Evolutionary conservation across 495 filamentous ascomycete genomes (phyloP).

Genomic region (Diplogelasinospora grovesii): DNA sequence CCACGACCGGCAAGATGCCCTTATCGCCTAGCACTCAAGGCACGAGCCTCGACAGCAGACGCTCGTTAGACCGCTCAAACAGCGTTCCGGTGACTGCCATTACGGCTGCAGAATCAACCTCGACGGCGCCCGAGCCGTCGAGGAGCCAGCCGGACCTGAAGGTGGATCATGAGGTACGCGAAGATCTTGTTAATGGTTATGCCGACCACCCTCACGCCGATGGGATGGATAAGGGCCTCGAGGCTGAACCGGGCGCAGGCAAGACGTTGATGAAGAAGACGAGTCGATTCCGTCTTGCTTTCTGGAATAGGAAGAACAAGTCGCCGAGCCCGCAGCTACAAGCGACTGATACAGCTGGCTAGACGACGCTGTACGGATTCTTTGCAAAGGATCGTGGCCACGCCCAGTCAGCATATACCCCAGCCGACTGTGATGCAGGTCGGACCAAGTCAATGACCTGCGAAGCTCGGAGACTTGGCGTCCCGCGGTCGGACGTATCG

Average conservation of each 20-base stretch:
- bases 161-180: not conserved
- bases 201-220: constrained; percentile 16
- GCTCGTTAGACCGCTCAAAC: constrained; percentile 38
- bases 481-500: no score
- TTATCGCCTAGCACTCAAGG: constrained; percentile 53
- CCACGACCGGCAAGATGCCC: constrained; percentile 50
- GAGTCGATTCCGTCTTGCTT: constrained; percentile 37
- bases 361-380: no score
- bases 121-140: constrained; percentile 19
- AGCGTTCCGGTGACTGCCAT: constrained; percentile 34
- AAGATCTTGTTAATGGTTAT: not conserved
- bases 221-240: constrained; percentile 19
- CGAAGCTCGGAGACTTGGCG: no score
- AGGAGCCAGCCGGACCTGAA: constrained; percentile 18
- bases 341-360: constrained; percentile 21
- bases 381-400: no score
- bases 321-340: constrained; percentile 33
- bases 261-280: constrained; percentile 39
- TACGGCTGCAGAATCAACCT: constrained; percentile 29
- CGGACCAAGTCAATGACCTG: no score
- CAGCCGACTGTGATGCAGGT: no score
- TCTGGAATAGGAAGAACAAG: constrained; percentile 40
- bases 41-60: constrained; percentile 49
- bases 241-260: constrained; percentile 13
- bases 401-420: no score